These are phyloP conservation scores for Sonneratia caseolaris DNA, from an alignment of 345 rosid genomes.

Conservation along the genomic window DNA sequence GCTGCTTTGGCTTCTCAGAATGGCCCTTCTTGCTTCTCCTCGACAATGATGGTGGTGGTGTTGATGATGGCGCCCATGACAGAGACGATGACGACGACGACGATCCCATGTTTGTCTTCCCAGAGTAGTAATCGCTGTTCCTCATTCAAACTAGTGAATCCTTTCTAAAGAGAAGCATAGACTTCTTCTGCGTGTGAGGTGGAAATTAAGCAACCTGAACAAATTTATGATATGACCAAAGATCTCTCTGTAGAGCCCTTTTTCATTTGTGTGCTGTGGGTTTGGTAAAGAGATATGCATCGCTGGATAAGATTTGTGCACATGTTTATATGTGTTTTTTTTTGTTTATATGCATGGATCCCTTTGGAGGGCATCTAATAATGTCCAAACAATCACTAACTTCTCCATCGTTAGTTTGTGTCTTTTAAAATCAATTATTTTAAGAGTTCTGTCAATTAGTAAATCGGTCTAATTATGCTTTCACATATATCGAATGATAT, in stretches of 20 bases:
- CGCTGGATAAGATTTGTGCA: neutral
- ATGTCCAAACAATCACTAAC: no score
- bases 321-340: neutral
- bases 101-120: conserved; percentile 47
- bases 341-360: neutral
- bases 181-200: neutral
- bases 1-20: conserved; percentile 42
- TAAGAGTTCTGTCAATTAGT: no score
- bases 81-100: conserved; percentile 13
- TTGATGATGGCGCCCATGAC: neutral
- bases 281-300: neutral
- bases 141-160: conserved; percentile 1
- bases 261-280: neutral
- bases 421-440: no score
- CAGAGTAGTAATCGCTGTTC: conserved; percentile 50
- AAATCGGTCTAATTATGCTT: no score
- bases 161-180: neutral
- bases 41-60: conserved; percentile 10
- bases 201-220: neutral
- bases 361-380: no score
- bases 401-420: no score
- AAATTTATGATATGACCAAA: no score
- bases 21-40: conserved; percentile 62
- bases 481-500: no score
- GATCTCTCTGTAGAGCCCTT: neutral